Conservation (phyloP, 75 land plant genomes). For the Selaginella tamariscina region DNA sequence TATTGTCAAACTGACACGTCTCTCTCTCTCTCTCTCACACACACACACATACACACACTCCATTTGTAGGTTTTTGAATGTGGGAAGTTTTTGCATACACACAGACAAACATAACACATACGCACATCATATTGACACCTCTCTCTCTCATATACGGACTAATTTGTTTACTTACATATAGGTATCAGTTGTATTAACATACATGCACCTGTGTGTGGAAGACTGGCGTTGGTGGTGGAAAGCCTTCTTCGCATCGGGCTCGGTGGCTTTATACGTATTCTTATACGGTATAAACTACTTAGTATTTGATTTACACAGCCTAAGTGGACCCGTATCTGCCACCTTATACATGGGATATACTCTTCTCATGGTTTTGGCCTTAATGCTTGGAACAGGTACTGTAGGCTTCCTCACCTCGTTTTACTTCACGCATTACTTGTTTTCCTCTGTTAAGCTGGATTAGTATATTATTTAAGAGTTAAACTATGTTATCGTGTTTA, state of each 20-base stretch:
- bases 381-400: constrained; percentile 67
- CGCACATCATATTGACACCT: too few species aligned
- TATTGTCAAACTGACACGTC: too few species aligned
- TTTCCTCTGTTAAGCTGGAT: constrained; percentile 79
- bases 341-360: constrained; percentile 65
- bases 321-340: constrained; percentile 83
- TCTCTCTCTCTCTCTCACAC: too few species aligned
- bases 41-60: too few species aligned
- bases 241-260: constrained; percentile 81
- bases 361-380: constrained; percentile 57
- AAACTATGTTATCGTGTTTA: too few species aligned
- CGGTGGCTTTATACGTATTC: constrained; percentile 73
- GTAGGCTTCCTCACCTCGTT: constrained; percentile 68
- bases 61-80: too few species aligned
- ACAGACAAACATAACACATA: too few species aligned
- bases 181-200: constrained; percentile 75
- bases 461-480: too few species aligned
- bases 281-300: constrained; percentile 71
- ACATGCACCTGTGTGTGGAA: constrained; percentile 92
- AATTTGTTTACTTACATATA: too few species aligned
- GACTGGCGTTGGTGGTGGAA: constrained; percentile 98
- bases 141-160: too few species aligned
- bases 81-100: too few species aligned
- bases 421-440: constrained; percentile 76
- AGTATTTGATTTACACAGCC: constrained; percentile 60